Base-by-base conservation (phyloP, 768 basidiomycete genomes). In the Podaxis rugospora region DNA sequence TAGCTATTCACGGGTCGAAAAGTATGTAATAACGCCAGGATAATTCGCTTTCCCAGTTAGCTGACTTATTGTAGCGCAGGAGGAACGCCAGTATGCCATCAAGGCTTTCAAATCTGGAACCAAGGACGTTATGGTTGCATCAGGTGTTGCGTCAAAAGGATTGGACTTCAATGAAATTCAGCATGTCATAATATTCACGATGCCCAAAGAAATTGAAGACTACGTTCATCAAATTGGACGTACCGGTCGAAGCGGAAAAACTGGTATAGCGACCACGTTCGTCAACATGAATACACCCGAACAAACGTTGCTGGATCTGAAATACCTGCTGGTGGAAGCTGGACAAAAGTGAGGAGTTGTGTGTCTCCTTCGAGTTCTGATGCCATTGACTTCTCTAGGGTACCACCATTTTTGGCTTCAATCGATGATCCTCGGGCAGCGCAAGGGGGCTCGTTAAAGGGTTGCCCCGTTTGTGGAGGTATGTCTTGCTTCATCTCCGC, bases 121-220 rank as follows among this genome's bases (percentile, higher is more conserved):
- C 44, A 99, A 99, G 70, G 97, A 99, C 72, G 96, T 98, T 51
- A 98, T 98, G 97, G 97, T 99, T 32, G 97, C 97, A 2, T 98
- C 95, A 2, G 89, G 95, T 32, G 94, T 99, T 27, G 97, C 96
- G 1, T 97, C 94, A 40, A 98, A 99, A 73, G 97, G 97, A 28
- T 85, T 99, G 62, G 97, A 99, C 74, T 99, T 99, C 75, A 95
- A 91, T 72, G 97, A 98, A 69, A 96, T 99, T 61, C 95, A 98
- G 67, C 97, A 98, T 71, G 95, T 98, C 70, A 98, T 99, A 74
- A 98, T 98, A 64, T 99, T 95, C 73, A 88, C 92, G 32, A 98
- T 99, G 97, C 97, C 97, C 0, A 99, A 98, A 74, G 97, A 99
- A 77, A 99, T 99, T 64, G 97, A 99, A 74, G 97, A 99, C 72